Percentiles rank a stretch among this genome's conserved stretches.
Conservation (phyloP, 1,284 basidiomycete genomes). For the Ceratobasidium sp. region DNA sequence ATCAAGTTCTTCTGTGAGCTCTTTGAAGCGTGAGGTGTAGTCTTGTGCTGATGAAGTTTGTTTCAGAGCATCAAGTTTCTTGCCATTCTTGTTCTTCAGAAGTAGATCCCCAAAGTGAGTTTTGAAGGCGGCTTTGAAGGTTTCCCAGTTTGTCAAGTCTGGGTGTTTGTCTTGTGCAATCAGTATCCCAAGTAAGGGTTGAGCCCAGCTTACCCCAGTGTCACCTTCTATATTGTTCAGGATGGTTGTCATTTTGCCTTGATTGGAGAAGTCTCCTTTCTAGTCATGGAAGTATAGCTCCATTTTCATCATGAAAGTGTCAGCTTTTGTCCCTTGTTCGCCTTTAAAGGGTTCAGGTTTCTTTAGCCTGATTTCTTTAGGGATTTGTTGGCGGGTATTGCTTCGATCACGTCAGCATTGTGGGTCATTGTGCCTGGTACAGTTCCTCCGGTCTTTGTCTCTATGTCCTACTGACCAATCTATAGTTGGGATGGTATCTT, state of each 20-base stretch:
- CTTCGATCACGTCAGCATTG: too few species aligned
- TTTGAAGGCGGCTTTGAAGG: background rate
- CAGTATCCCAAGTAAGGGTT: background rate
- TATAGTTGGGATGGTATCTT: too few species aligned
- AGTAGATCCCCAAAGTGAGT: background rate
- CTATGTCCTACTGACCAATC: too few species aligned
- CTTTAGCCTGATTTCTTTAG: slow-evolving; percentile 1
- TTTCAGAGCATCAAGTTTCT: too few species aligned
- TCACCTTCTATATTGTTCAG: background rate
- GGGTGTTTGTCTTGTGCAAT: background rate
- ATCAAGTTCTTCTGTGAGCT: too few species aligned
- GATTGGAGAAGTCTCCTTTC: background rate
- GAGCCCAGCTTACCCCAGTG: background rate
- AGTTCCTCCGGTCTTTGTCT: too few species aligned
- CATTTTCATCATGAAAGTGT: background rate
- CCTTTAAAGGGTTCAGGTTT: slow-evolving; percentile 4
- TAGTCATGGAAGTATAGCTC: slow-evolving; percentile 4
- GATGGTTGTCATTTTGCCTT: background rate
- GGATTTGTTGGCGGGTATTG: too few species aligned
- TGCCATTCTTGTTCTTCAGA: background rate
- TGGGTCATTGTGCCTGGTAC: too few species aligned
- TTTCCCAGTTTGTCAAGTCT: background rate
- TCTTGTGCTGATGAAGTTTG: too few species aligned
- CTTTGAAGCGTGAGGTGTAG: too few species aligned
- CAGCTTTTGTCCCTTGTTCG: background rate